Evolutionary conservation across 2,329 filamentous ascomycete species (phyloP).

Genomic region (Diplodia mutila): DNA sequence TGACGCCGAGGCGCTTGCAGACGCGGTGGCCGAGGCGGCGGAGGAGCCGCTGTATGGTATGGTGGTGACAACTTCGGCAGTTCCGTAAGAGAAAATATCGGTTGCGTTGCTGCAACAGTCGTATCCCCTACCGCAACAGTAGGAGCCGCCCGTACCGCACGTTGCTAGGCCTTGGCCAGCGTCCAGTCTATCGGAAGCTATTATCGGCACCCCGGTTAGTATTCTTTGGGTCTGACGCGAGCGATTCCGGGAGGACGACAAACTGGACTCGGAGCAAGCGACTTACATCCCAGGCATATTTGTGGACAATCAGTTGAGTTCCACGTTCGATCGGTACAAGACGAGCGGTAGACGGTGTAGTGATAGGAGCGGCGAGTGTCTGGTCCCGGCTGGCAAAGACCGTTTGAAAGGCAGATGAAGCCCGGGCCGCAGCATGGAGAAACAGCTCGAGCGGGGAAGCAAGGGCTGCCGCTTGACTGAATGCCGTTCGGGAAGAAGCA

Average conservation of each 20-base stretch:
- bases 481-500: slow-evolving; percentile 33
- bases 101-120: slow-evolving; percentile 32
- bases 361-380: slow-evolving; percentile 27
- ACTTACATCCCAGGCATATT: slow-evolving; percentile 31
- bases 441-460: slow-evolving; percentile 29
- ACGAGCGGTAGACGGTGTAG: slow-evolving; percentile 32
- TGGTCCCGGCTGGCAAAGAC: slow-evolving; percentile 32
- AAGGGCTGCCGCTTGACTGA: slow-evolving; percentile 29
- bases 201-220: slow-evolving; percentile 15
- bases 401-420: slow-evolving; percentile 33
- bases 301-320: slow-evolving; percentile 32
- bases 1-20: neutral
- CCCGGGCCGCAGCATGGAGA: slow-evolving; percentile 34
- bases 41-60: slow-evolving; percentile 28
- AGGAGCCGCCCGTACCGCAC: slow-evolving; percentile 29
- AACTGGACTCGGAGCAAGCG: no score
- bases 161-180: slow-evolving; percentile 30
- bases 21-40: slow-evolving; percentile 12
- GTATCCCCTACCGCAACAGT: slow-evolving; percentile 30
- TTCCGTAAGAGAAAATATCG: slow-evolving; percentile 30
- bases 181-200: slow-evolving; percentile 27
- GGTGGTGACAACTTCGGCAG: slow-evolving; percentile 29
- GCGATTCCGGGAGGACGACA: neutral
- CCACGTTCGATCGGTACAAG: slow-evolving; percentile 32
- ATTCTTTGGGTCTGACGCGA: neutral